Evolutionary conservation across 164 flowering plant species (phyloP).

Genomic region (Stephania yunnanensis): DNA sequence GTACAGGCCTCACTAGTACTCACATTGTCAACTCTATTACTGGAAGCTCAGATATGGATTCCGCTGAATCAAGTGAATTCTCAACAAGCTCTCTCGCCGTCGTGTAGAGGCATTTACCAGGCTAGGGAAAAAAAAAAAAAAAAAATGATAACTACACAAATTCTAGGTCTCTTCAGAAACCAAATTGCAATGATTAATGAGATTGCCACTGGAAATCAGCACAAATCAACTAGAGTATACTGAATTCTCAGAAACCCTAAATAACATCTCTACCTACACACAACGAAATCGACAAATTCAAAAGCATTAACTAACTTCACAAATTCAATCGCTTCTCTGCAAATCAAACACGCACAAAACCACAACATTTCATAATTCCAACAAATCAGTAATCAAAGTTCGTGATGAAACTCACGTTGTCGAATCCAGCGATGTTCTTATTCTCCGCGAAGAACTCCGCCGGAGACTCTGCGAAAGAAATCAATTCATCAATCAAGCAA

Average conservation of each 20-base stretch:
- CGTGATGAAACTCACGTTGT: conserved; percentile 53
- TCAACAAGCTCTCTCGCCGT: conserved; percentile 97
- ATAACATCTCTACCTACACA: too few relatives aligned
- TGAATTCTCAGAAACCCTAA: background rate
- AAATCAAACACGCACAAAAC: too few relatives aligned
- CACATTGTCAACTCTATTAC: conserved; percentile 83
- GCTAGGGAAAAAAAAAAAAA: conserved; percentile 32
- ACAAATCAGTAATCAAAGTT: background rate
- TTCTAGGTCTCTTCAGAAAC: too few relatives aligned
- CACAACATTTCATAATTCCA: too few relatives aligned
- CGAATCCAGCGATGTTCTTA: conserved; percentile 95
- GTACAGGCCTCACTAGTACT: conserved; percentile 18
- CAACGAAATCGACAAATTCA: too few relatives aligned
- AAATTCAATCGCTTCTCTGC: too few relatives aligned
- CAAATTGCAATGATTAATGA: background rate
- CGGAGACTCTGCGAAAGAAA: conserved; percentile 76
- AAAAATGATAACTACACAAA: too few relatives aligned
- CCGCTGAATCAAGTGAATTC: conserved; percentile 93
- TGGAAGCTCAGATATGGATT: conserved; percentile 92
- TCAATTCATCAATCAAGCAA: background rate
- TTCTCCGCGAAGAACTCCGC: conserved; percentile 98
- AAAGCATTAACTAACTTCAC: too few relatives aligned
- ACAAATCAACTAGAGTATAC: background rate
- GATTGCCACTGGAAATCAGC: background rate
- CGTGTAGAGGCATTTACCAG: conserved; percentile 87